A percentile compares a stretch with the other conserved stretches of the same genome.
These are phyloP conservation scores for Mimosa bimucronata DNA, from an alignment of 306 rosid genomes.

Conservation along the genomic window DNA sequence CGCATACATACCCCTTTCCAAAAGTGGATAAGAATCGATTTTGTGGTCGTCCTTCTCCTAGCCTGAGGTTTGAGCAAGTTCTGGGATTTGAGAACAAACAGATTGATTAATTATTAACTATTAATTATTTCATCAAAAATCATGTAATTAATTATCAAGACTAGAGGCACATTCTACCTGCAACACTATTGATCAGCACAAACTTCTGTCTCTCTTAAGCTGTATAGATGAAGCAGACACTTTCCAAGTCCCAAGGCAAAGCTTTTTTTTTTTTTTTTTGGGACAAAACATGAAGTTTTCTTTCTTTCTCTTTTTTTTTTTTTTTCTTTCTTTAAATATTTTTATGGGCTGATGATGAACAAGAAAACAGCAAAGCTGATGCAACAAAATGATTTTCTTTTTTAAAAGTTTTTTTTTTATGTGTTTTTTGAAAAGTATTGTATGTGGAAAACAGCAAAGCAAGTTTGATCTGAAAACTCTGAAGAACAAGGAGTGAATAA, in stretches of 20 bases:
- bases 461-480: neutral
- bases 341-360: neutral
- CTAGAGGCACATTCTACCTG: too few relatives aligned
- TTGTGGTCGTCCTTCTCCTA: neutral
- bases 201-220: too few relatives aligned
- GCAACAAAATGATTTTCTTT: neutral
- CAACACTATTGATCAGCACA: too few relatives aligned
- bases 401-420: too few relatives aligned
- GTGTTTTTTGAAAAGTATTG: neutral
- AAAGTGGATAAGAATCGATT: neutral
- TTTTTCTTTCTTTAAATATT: neutral
- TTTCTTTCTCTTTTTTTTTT: neutral
- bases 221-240: neutral
- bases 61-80: neutral
- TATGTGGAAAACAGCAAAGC: neutral
- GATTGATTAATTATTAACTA: too few relatives aligned
- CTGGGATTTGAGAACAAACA: neutral
- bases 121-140: too few relatives aligned
- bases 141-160: too few relatives aligned
- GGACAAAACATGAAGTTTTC: too few relatives aligned
- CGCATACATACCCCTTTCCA: neutral
- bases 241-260: neutral
- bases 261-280: neutral
- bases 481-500: neutral
- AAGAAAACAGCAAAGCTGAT: neutral